These are phyloP conservation scores for Avena insularis DNA, from an alignment of 176 grass and related monocot species.

Conservation along the genomic window DNA sequence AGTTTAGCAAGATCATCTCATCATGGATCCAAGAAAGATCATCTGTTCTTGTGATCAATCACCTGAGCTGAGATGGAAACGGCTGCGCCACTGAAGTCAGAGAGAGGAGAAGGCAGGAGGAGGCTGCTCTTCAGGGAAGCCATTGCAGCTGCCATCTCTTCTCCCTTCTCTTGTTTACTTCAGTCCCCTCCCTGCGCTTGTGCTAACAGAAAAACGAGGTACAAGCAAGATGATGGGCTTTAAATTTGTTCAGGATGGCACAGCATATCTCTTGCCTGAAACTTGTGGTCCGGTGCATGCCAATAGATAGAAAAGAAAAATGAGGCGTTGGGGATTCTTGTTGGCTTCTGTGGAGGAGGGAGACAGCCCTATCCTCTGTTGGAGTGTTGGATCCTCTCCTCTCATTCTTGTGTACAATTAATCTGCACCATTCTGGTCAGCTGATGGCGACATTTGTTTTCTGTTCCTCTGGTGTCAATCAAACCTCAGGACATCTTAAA, in stretches of 20 bases:
- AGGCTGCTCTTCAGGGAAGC: conserved; percentile 63
- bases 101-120: conserved; percentile 64
- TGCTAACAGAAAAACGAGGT: conserved; percentile 5
- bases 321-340: neutral
- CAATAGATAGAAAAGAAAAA: conserved; percentile 20
- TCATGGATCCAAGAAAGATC: neutral
- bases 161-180: neutral
- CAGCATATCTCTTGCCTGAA: conserved; percentile 41
- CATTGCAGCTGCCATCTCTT: conserved; percentile 51
- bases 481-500: neutral
- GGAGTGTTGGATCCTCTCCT: conserved; percentile 29
- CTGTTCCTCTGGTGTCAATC: neutral
- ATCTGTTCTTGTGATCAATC: neutral
- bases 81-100: conserved; percentile 66
- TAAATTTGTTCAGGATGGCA: conserved; percentile 4
- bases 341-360: conserved; percentile 55
- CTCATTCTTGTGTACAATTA: conserved; percentile 26
- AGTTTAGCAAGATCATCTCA: conserved; percentile 5
- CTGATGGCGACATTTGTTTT: conserved; percentile 24
- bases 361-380: conserved; percentile 47
- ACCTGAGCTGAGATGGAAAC: conserved; percentile 71
- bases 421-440: conserved; percentile 29
- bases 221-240: conserved; percentile 22
- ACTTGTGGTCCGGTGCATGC: conserved; percentile 36
- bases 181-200: neutral